These are phyloP conservation scores for Fraxinus platypoda DNA, from an alignment of 305 asterid genomes.

Conservation along the genomic window DNA sequence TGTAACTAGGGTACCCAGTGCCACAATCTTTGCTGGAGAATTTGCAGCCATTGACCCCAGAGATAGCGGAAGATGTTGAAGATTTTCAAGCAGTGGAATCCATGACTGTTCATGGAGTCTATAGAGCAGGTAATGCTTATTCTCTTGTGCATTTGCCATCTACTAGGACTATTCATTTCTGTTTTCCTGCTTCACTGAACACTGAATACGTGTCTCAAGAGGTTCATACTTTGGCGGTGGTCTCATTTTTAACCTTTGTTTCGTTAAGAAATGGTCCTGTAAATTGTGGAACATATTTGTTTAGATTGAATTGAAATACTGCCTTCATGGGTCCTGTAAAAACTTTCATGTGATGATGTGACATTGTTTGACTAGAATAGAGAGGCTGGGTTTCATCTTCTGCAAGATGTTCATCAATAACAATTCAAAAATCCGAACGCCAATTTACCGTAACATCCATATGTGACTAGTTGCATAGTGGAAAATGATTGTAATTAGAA, in stretches of 20 bases:
- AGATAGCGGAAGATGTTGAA: conserved; percentile 55
- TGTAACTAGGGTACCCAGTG: conserved; percentile 37
- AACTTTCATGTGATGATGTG: neutral
- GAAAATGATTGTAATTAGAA: neutral
- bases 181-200: neutral
- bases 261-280: neutral
- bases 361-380: neutral
- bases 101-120: conserved; percentile 70
- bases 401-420: neutral
- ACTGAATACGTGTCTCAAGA: neutral
- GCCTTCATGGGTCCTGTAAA: neutral
- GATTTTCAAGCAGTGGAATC: conserved; percentile 76
- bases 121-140: conserved; percentile 58
- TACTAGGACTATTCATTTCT: neutral
- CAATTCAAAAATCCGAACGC: neutral
- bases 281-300: neutral
- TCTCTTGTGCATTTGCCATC: conserved; percentile 6
- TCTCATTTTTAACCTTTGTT: neutral
- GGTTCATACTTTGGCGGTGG: neutral
- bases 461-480: neutral
- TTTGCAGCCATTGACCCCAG: conserved; percentile 71
- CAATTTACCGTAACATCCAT: neutral
- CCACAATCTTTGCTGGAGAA: conserved; percentile 47
- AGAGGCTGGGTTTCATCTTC: neutral
- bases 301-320: neutral